Conservation (phyloP, 1,284 basidiomycete species). For the Fomitopsis betulina region DNA sequence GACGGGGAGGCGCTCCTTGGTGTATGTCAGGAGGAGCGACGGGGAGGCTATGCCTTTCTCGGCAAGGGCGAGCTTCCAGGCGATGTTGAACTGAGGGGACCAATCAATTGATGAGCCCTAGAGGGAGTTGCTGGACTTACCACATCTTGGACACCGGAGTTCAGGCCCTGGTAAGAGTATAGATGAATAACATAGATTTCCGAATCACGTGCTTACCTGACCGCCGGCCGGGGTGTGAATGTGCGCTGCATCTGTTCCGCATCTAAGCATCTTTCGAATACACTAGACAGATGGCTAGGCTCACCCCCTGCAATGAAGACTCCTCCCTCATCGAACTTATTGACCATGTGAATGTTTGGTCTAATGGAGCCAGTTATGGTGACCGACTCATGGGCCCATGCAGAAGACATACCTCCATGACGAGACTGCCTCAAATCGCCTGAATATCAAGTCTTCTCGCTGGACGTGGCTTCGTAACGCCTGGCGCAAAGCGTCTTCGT, state of each 20-base stretch:
- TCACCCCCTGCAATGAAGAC: constrained; percentile 31
- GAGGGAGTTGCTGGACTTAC: not conserved
- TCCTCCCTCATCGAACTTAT: constrained; percentile 29
- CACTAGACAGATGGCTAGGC: constrained; percentile 8
- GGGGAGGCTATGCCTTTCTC: constrained; percentile 18
- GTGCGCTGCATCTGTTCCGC: constrained; percentile 17
- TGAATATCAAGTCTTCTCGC: constrained; percentile 8
- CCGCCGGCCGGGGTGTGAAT: constrained; percentile 23
- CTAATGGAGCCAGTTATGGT: constrained; percentile 14
- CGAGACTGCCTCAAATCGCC: constrained; percentile 2
- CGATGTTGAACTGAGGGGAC: constrained; percentile 22
- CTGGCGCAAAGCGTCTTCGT: not conserved
- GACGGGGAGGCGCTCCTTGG: constrained; percentile 23
- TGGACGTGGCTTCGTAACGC: not conserved
- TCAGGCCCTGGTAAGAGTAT: constrained; percentile 2
- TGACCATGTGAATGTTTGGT: constrained; percentile 33
- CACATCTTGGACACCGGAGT: constrained; percentile 2
- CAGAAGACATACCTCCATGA: constrained; percentile 5
- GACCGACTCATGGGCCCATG: not conserved
- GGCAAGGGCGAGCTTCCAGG: constrained; percentile 18
- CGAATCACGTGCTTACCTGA: constrained; percentile 17
- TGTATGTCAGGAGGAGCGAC: constrained; percentile 19
- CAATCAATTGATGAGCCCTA: not conserved
- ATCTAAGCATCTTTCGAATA: not conserved
- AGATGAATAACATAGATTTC: not conserved